These are phyloP conservation scores for Tolypocladium tropicale DNA, from an alignment of 2,329 filamentous ascomycete genomes.

Conservation along the genomic window DNA sequence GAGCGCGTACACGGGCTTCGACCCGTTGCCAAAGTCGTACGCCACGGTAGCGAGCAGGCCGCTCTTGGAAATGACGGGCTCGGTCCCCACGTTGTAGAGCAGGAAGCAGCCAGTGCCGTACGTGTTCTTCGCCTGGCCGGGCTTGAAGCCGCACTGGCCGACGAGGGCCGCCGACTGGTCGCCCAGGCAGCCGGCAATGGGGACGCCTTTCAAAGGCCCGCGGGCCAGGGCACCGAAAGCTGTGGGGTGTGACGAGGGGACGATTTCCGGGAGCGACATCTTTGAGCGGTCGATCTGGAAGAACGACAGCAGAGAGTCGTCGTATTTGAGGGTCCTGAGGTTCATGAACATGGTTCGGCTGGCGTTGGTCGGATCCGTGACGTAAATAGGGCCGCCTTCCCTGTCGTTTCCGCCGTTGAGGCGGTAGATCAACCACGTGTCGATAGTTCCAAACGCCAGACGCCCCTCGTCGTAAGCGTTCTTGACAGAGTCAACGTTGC, in stretches of 20 bases:
- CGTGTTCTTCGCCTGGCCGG: constrained; percentile 81
- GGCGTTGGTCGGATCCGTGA: constrained; percentile 82
- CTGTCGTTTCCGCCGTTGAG: constrained; percentile 63
- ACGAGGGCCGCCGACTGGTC: constrained; percentile 83
- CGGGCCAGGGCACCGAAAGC: constrained; percentile 59
- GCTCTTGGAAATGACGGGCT: constrained; percentile 76
- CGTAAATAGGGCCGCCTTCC: constrained; percentile 48
- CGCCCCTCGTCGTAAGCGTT: constrained; percentile 66
- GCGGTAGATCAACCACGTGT: constrained; percentile 79
- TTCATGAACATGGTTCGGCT: constrained; percentile 95
- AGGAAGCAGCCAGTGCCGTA: constrained; percentile 87
- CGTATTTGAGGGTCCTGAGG: constrained; percentile 68
- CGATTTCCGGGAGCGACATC: constrained; percentile 70
- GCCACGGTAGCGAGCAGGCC: constrained; percentile 80
- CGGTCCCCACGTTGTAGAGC: constrained; percentile 76
- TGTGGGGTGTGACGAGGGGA: constrained; percentile 65
- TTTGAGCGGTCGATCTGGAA: constrained; percentile 63
- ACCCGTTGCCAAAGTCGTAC: constrained; percentile 61
- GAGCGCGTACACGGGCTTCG: constrained; percentile 62
- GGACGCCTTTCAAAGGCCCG: constrained; percentile 58
- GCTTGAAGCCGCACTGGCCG: constrained; percentile 73
- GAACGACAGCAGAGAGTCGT: constrained; percentile 65
- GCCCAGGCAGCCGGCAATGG: constrained; percentile 74
- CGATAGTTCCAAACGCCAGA: constrained; percentile 77
- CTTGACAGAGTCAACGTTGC: constrained; percentile 57